Evolutionary conservation across 176 grass and related monocot genomes (phyloP), one percentile per base, ranked within the genome.

Genomic region (Carex pumila): DNA sequence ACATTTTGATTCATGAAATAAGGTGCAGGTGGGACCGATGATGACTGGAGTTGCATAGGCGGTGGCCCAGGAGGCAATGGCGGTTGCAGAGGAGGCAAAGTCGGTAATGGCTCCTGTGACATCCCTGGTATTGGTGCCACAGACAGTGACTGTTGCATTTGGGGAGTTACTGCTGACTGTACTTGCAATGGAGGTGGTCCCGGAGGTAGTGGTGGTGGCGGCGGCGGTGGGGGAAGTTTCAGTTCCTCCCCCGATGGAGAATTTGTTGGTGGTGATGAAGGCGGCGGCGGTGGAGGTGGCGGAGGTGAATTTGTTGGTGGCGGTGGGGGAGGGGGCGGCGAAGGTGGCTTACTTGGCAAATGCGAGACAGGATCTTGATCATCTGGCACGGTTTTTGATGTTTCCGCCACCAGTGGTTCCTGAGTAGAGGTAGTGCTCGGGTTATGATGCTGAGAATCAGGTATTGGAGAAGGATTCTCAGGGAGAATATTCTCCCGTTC

Each of bases 291-390:
- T 45, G 96, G 93, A 8, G 80, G 91, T 81, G 70, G 79, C 58
- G 96, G 91, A 66, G 91, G 91, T 79, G 85, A 90, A 90, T 95
- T 88, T 15, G 86, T 82, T 68, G 89, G 87, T 86, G 87, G 89
- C 0, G 88, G 93, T 18, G 96, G 96, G 90, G 86, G 88, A 11
- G 79, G 89, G 8, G 87, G 74, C n/a, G 84, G 87, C 72, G 90
- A 88, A 86, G 88, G 91, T 25, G 88, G 91, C 12, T 89, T 47
- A 53, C 71, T 19, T 29, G 62, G 41, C 22, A 83, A 59, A 65
- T 43, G 61, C 12, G 21, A 13, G 21, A 49, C 41, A 65, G 39
- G 37, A 68, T 83, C 60, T 65, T 83, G 41, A 50, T 85, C 81
- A 84, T 93, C 81, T 71, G 53, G 32, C 84, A 65, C 49, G 15